phyloP scores from a whole-genome alignment of 768 basidiomycete species.

The Xerocomus potaroensis region DNA sequence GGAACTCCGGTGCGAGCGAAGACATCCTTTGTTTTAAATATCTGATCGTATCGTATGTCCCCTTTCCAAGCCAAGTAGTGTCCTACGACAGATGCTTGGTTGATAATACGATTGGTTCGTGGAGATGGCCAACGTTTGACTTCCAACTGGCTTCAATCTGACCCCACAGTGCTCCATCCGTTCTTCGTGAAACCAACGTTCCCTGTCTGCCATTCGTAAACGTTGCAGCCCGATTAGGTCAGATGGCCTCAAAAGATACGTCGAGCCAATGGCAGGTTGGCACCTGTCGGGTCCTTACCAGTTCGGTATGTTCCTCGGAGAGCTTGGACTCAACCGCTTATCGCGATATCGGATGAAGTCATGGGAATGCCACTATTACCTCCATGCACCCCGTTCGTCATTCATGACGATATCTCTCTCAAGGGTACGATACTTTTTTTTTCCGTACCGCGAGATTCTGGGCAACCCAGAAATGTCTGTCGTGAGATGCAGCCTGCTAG shows the following conservation, averaged over 20 bases:
- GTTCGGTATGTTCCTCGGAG: slow-evolving; percentile 15
- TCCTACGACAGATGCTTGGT: neutral
- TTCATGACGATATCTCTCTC: neutral
- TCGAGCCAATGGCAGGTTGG: neutral
- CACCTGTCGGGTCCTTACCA: slow-evolving; percentile 3
- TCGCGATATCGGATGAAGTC: slow-evolving; percentile 12
- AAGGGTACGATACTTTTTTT: neutral
- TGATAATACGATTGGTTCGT: slow-evolving; percentile 7
- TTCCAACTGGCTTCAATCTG: too few species aligned
- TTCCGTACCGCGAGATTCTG: too few species aligned
- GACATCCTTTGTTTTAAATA: neutral
- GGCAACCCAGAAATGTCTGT: too few species aligned
- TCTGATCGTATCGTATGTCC: slow-evolving; percentile 5
- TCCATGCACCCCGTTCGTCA: slow-evolving; percentile 8
- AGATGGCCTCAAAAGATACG: slow-evolving; percentile 10
- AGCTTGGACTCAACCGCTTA: slow-evolving; percentile 6
- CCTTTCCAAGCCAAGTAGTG: slow-evolving; percentile 5
- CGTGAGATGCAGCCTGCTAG: too few species aligned
- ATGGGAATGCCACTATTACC: neutral
- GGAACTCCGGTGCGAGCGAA: neutral
- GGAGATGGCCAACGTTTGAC: slow-evolving; percentile 1
- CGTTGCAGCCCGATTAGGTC: neutral
- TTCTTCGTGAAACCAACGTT: slow-evolving; percentile 14
- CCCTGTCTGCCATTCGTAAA: slow-evolving; percentile 10
- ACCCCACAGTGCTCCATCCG: too few species aligned